Percentiles rank a stretch among this genome's conserved stretches.
Conservation (phyloP, 2,329 filamentous ascomycete species). For the Pseudogymnoascus sp. region DNA sequence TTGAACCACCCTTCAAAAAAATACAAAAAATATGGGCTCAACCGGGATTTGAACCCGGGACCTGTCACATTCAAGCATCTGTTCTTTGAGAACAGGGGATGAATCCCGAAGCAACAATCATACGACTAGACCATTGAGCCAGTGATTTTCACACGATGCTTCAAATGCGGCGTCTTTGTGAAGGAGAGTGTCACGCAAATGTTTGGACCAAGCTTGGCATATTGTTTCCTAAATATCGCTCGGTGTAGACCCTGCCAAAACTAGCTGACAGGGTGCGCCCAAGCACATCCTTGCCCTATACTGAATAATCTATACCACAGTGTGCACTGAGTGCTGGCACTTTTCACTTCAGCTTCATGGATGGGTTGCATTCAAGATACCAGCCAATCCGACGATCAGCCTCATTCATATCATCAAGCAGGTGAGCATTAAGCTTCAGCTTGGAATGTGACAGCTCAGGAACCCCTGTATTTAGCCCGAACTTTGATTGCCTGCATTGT, state of each 20-base stretch:
- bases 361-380: not conserved
- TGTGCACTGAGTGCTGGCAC: not conserved
- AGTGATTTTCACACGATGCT: not conserved
- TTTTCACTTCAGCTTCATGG: too few species aligned
- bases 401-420: not conserved
- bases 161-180: not conserved
- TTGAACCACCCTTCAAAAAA: not conserved
- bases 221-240: not conserved
- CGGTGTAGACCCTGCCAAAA: not conserved
- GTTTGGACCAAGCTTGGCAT: not conserved
- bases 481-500: not conserved
- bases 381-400: not conserved
- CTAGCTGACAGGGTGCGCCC: not conserved
- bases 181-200: not conserved
- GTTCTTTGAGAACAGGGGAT: conserved; percentile 23
- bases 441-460: not conserved
- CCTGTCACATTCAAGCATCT: conserved; percentile 29
- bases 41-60: conserved; percentile 34
- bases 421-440: not conserved
- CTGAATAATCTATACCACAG: not conserved
- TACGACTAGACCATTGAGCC: conserved; percentile 34
- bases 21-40: conserved; percentile 22
- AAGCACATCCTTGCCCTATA: not conserved
- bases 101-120: conserved; percentile 34
- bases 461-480: not conserved